Evolutionary conservation across 805 yeast species (phyloP).

Genomic region (Candida dajiaensis): DNA sequence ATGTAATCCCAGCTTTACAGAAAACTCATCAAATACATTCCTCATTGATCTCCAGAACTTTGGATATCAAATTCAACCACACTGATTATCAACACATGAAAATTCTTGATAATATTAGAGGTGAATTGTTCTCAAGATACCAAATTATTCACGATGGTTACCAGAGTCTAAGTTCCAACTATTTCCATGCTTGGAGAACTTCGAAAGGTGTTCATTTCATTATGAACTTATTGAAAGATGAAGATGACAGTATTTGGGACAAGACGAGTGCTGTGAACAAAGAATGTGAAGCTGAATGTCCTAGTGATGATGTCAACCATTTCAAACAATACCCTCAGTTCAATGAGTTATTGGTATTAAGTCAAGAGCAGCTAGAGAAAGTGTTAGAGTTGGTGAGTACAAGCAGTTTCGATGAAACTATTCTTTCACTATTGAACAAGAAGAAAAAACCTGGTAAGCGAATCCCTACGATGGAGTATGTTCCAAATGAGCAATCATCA

Average conservation of each 20-base stretch:
- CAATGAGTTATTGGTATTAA: constrained; percentile 20
- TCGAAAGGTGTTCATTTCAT: constrained; percentile 43
- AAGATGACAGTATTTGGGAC: constrained; percentile 26
- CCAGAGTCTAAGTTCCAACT: constrained; percentile 42
- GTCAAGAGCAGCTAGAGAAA: constrained; percentile 18
- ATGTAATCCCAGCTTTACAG: constrained; percentile 15
- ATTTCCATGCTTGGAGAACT: constrained; percentile 62
- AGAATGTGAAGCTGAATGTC: constrained; percentile 10
- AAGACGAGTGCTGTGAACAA: constrained; percentile 16
- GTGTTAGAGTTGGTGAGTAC: constrained; percentile 11
- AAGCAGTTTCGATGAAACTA: constrained; percentile 13
- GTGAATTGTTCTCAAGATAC: constrained; percentile 23
- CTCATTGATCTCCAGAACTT: constrained; percentile 22
- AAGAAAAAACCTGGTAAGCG: neutral
- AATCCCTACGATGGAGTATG: neutral
- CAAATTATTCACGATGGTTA: constrained; percentile 28
- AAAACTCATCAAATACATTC: constrained; percentile 15
- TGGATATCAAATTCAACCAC: constrained; percentile 23
- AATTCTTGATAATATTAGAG: constrained; percentile 16
- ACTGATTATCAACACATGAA: constrained; percentile 2
- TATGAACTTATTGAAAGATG: constrained; percentile 28
- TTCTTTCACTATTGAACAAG: constrained; percentile 10
- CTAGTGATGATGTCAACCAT: constrained; percentile 15
- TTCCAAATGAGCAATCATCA: neutral
- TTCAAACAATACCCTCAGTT: constrained; percentile 18